A percentile compares a stretch with the other conserved stretches of the same genome.
Evolutionary conservation across 495 filamentous ascomycete genomes (phyloP).

Genomic region (Lasiosphaeris hirsuta): DNA sequence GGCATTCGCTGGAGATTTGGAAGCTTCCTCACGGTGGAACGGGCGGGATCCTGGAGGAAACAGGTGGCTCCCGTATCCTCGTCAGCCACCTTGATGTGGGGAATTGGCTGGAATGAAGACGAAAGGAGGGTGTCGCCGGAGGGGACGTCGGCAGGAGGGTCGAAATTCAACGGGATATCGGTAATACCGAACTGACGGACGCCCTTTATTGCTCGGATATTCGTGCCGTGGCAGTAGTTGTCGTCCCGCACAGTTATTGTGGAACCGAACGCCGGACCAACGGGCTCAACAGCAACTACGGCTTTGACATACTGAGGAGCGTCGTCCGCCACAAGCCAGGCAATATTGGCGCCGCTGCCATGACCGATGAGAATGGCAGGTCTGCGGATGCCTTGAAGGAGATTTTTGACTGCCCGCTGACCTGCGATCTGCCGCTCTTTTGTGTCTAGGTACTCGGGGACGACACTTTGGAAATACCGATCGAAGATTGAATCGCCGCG

Average conservation of each 20-base stretch:
- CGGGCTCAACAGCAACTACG: slow-evolving; percentile 53
- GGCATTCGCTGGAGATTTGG: slow-evolving; percentile 46
- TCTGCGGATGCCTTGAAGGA: slow-evolving; percentile 44
- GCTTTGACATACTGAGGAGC: slow-evolving; percentile 44
- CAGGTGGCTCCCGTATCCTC: neutral
- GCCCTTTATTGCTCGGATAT: neutral
- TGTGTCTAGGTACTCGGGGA: slow-evolving; percentile 23
- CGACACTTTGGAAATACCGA: slow-evolving; percentile 34
- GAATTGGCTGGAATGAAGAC: neutral
- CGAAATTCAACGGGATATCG: slow-evolving; percentile 34
- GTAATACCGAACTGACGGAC: slow-evolving; percentile 43
- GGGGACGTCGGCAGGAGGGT: slow-evolving; percentile 5
- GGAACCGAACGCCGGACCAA: slow-evolving; percentile 48
- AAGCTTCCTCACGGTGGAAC: slow-evolving; percentile 34
- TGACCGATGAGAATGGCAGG: slow-evolving; percentile 49
- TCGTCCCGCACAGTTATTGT: neutral
- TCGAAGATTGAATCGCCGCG: slow-evolving; percentile 20
- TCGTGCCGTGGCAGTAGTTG: neutral
- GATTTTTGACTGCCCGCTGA: slow-evolving; percentile 41
- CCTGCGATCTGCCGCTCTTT: slow-evolving; percentile 41
- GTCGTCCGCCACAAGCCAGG: slow-evolving; percentile 48
- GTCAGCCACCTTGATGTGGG: slow-evolving; percentile 6
- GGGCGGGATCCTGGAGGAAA: neutral
- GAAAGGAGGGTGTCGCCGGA: neutral
- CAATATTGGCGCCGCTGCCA: slow-evolving; percentile 50